Evolutionary conservation across 495 filamentous ascomycete genomes (phyloP).

Genomic region (Talaromyces ruber): DNA sequence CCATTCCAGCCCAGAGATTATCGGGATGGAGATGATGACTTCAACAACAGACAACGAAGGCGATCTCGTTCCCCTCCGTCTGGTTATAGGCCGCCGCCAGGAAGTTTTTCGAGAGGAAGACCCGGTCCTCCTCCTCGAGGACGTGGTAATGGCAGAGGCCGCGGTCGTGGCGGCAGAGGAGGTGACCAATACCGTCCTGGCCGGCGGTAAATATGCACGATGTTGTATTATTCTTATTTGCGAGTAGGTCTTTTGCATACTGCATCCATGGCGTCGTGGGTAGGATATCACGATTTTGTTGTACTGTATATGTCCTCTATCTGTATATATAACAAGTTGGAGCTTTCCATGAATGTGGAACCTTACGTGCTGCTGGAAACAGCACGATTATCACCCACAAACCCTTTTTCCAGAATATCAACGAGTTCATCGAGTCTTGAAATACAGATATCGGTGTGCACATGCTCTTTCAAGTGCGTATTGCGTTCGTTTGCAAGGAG

Average conservation of each 20-base stretch:
- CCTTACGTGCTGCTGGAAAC: not conserved
- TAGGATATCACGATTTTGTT: not conserved
- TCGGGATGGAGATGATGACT: not conserved
- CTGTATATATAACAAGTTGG: not conserved
- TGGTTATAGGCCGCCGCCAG: not conserved
- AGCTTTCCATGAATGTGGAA: not conserved
- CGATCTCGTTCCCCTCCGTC: slow-evolving; percentile 1
- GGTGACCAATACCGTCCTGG: slow-evolving; percentile 5
- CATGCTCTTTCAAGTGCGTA: slow-evolving; percentile 58
- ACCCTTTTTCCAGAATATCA: slow-evolving; percentile 59
- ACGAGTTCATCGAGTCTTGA: slow-evolving; percentile 62
- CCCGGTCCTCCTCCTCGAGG: not conserved
- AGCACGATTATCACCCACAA: slow-evolving; percentile 25
- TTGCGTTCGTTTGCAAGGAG: slow-evolving; percentile 79
- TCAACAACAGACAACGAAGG: not conserved
- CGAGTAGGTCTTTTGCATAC: not conserved
- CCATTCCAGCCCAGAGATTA: slow-evolving; percentile 3
- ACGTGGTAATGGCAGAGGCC: slow-evolving; percentile 1
- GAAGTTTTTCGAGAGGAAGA: not conserved
- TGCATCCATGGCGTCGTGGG: not conserved
- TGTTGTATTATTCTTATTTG: not conserved
- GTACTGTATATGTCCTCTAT: not conserved
- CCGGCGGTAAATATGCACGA: not conserved
- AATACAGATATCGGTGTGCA: slow-evolving; percentile 69
- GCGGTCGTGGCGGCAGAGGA: slow-evolving; percentile 6